Percentiles rank a stretch among this genome's conserved stretches.
These are phyloP conservation scores for Suillus cothurnatus DNA, from an alignment of 768 basidiomycete genomes.

Conservation along the genomic window DNA sequence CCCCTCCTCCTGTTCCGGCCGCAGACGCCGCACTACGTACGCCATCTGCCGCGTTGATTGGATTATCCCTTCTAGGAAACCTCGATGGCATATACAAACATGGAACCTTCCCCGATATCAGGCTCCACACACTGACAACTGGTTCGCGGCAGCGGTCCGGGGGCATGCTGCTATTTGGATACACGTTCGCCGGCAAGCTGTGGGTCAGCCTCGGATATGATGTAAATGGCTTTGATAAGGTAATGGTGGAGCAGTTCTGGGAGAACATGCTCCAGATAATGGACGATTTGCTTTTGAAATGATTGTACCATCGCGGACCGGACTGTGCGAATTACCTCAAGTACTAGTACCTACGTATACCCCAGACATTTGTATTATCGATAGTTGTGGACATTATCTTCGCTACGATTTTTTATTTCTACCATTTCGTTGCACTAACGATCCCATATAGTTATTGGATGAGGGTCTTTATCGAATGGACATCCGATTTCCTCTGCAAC, in stretches of 20 bases:
- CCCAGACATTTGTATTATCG: not conserved
- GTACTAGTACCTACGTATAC: not conserved
- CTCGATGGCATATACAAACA: constrained; percentile 83
- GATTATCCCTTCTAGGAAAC: constrained; percentile 83
- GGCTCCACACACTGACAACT: constrained; percentile 76
- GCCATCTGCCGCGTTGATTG: constrained; percentile 68
- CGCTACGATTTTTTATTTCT: not conserved
- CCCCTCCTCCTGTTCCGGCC: constrained; percentile 27
- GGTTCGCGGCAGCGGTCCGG: constrained; percentile 80
- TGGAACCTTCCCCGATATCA: constrained; percentile 52
- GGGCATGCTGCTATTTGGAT: constrained; percentile 82
- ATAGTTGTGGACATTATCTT: not conserved
- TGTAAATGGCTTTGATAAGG: constrained; percentile 69
- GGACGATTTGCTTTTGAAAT: constrained; percentile 54
- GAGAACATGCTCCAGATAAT: constrained; percentile 53
- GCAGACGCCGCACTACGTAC: constrained; percentile 34
- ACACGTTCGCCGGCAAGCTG: constrained; percentile 72
- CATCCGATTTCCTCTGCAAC: no score
- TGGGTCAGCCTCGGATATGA: constrained; percentile 86
- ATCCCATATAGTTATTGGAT: not conserved
- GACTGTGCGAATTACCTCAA: not conserved
- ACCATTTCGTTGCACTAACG: not conserved
- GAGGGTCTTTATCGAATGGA: not conserved
- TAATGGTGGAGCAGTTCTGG: constrained; percentile 69
- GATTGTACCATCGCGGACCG: constrained; percentile 1